phyloP scores from a whole-genome alignment of 306 rosid genomes.

The Cajanus cajan region DNA sequence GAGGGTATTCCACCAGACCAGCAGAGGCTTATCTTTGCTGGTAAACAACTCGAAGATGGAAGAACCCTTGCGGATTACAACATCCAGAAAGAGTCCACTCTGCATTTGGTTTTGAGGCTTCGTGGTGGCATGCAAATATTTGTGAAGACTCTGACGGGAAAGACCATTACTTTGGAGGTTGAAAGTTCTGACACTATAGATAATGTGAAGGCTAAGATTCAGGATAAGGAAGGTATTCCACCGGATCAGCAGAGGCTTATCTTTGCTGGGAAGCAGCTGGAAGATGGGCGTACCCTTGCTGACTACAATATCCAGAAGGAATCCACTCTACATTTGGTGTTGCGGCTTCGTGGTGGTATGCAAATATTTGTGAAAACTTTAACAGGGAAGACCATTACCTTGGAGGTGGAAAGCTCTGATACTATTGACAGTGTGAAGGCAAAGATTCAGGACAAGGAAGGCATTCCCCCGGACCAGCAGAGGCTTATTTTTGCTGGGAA shows the following conservation, averaged over 20 bases:
- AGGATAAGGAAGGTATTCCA: neutral
- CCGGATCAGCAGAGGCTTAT: neutral
- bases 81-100: neutral
- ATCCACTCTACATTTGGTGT: neutral
- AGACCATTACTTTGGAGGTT: neutral
- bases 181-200: neutral
- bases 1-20: neutral
- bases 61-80: neutral
- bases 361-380: neutral
- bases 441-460: neutral
- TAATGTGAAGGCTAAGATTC: neutral
- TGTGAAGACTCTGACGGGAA: neutral
- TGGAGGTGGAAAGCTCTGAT: neutral
- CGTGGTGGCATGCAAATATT: neutral
- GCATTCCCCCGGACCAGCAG: neutral
- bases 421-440: neutral
- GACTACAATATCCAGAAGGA: slow-evolving; percentile 1
- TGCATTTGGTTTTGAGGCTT: neutral
- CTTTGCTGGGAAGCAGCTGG: slow-evolving; percentile 1
- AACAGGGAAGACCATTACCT: neutral
- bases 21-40: neutral
- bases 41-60: neutral
- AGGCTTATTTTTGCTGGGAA: neutral
- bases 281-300: neutral
- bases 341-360: neutral